phyloP scores from a whole-genome alignment of 345 rosid species.

The Populus simonii region DNA sequence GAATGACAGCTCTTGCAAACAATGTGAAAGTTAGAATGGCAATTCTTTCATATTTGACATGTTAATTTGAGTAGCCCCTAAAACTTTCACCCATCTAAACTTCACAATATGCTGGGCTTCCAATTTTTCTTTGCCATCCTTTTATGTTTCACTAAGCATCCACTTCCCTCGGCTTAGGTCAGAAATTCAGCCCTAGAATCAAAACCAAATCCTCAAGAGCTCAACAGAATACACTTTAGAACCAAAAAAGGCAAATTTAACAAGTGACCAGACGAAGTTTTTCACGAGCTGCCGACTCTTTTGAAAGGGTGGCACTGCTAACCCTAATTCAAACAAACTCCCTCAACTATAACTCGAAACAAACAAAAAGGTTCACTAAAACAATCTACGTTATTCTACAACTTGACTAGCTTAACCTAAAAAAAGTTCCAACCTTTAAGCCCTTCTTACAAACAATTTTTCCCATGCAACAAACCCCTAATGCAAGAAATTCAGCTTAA shows the following conservation, averaged over 20 bases:
- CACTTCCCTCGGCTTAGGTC: neutral
- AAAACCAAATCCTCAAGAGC: neutral
- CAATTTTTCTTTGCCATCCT: neutral
- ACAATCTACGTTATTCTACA: neutral
- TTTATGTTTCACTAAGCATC: neutral
- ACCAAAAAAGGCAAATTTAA: neutral
- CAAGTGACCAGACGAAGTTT: neutral
- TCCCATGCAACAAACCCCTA: neutral
- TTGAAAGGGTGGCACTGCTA: neutral
- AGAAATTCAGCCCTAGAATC: neutral
- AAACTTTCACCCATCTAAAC: neutral
- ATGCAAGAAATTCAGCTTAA: neutral
- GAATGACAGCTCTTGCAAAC: neutral
- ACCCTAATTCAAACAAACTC: slow-evolving; percentile 26
- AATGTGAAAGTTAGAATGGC: neutral
- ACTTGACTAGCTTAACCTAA: neutral
- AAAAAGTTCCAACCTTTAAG: neutral
- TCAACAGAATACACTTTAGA: neutral
- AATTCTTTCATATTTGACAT: neutral
- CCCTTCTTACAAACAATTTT: neutral
- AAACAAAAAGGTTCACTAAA: neutral
- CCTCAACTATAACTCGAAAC: neutral
- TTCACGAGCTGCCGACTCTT: neutral
- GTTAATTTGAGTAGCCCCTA: neutral
- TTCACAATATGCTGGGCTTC: neutral